phyloP scores from a whole-genome alignment of 2,329 filamentous ascomycete species.

The Bimuria novae-zelandiae region DNA sequence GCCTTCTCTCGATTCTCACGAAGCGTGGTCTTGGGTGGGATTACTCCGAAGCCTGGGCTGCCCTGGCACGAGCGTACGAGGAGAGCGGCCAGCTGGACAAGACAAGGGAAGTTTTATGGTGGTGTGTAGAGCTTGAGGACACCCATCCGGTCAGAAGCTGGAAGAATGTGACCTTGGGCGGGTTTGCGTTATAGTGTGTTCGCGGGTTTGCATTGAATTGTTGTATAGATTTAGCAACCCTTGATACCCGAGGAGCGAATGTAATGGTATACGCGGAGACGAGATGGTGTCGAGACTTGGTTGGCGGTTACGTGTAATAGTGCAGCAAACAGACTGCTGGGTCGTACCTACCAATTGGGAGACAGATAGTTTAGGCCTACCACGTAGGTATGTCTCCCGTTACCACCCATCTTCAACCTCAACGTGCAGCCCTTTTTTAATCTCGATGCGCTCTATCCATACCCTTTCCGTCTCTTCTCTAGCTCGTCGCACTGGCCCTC shows the following conservation, averaged over 20 bases:
- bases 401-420: too few relatives aligned
- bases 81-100: slow-evolving; percentile 83
- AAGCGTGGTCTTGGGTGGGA: slow-evolving; percentile 90
- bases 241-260: slow-evolving; percentile 8
- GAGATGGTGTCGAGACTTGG: not conserved
- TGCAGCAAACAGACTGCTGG: not conserved
- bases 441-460: too few relatives aligned
- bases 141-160: slow-evolving; percentile 77
- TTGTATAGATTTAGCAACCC: slow-evolving; percentile 1
- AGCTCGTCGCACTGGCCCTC: too few relatives aligned
- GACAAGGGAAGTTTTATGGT: slow-evolving; percentile 93
- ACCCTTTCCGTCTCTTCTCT: too few relatives aligned
- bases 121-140: slow-evolving; percentile 95
- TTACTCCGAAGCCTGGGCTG: slow-evolving; percentile 89
- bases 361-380: too few relatives aligned
- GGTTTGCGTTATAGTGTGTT: slow-evolving; percentile 34
- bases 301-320: not conserved
- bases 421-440: too few relatives aligned
- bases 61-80: slow-evolving; percentile 84
- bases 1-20: slow-evolving; percentile 78
- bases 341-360: not conserved
- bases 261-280: not conserved
- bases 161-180: slow-evolving; percentile 62
- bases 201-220: not conserved
- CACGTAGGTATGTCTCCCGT: too few relatives aligned